Evolutionary conservation across 2,329 filamentous ascomycete genomes (phyloP).

Genomic region (Botryotinia calthae): DNA sequence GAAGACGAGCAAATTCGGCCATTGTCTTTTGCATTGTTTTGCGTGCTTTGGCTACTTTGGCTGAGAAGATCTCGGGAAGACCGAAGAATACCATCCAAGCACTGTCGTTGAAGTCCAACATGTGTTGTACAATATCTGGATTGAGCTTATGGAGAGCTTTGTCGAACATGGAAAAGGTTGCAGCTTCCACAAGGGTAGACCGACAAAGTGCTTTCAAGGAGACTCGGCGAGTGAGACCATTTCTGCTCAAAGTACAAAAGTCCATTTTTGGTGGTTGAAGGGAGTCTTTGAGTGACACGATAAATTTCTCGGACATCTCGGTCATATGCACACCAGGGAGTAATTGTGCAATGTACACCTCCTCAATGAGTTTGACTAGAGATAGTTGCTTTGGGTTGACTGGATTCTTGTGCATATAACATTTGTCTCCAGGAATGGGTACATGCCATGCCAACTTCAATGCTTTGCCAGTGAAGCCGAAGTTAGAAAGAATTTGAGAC

Average conservation of each 20-base stretch:
- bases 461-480: slow-evolving; percentile 8
- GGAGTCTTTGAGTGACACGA: background rate
- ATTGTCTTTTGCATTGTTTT: slow-evolving; percentile 9
- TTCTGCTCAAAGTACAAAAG: slow-evolving; percentile 6
- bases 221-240: slow-evolving; percentile 7
- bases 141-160: slow-evolving; percentile 9
- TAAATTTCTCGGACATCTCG: slow-evolving; percentile 11
- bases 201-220: slow-evolving; percentile 1
- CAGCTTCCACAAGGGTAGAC: slow-evolving; percentile 13
- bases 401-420: slow-evolving; percentile 13
- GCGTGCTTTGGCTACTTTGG: slow-evolving; percentile 13
- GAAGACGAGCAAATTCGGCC: slow-evolving; percentile 5
- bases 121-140: slow-evolving; percentile 12
- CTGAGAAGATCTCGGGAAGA: slow-evolving; percentile 14
- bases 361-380: slow-evolving; percentile 11
- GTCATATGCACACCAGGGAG: slow-evolving; percentile 14
- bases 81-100: slow-evolving; percentile 18
- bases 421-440: slow-evolving; percentile 9
- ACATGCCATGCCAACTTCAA: slow-evolving; percentile 9
- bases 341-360: slow-evolving; percentile 12
- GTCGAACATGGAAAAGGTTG: slow-evolving; percentile 17
- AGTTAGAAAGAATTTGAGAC: slow-evolving; percentile 10
- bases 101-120: slow-evolving; percentile 9
- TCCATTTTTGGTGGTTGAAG: slow-evolving; percentile 9
- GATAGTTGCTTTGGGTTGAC: slow-evolving; percentile 13